Base-by-base conservation (phyloP, 495 filamentous ascomycete species). In the Podospora sp. region DNA sequence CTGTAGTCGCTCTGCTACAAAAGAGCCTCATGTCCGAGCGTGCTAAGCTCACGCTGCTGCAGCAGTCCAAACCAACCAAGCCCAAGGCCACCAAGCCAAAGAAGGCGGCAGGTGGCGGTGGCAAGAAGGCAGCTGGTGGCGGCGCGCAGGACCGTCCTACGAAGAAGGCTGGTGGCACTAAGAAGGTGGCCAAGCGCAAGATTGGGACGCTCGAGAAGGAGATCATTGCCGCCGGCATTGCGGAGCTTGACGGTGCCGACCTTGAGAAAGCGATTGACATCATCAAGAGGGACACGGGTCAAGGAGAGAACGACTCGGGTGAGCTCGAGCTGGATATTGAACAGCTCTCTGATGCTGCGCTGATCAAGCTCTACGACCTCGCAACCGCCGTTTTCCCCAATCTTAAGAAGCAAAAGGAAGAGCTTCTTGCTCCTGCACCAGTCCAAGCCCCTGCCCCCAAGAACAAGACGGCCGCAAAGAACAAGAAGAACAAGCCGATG, bases 401-500 rank as follows among this genome's bases (percentile, higher is more conserved):
- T 12, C 77, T 87, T 35, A 66, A 71, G 58, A 65, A 62, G 36
- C 80, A 86, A 68, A 77, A 80, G 66, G 74, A 75, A 26, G 67
- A 69, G 60, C 61, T 67, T n/a, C 60, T 64, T 26, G 73, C 70
- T 0, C 71, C 76, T 18, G 70, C 62, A 65, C 57, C 67, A 14
- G 66, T 69, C 55, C 80, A 72, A 62, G 83, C 72, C n/a, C 70
- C 73, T 68, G 79, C 59, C 46, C 73, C 73, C 49, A 77, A 72
- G 64, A 68, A 80, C 26, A 84, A 82, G 67, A 74, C 78, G 24
- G 78, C 85, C 18, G 75, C 86, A 16, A 92, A 92, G 78, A 86
- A 90, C 18, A 97, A 96, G 83, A 99, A 99, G 85, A 97, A 99
- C 80, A 98, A 97, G 84, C 95, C 95, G 0, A 99, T 98, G 95